Percentiles rank a stretch among this genome's conserved stretches.
phyloP scores from a whole-genome alignment of 805 yeast genomes.

The Ogataea neopini region DNA sequence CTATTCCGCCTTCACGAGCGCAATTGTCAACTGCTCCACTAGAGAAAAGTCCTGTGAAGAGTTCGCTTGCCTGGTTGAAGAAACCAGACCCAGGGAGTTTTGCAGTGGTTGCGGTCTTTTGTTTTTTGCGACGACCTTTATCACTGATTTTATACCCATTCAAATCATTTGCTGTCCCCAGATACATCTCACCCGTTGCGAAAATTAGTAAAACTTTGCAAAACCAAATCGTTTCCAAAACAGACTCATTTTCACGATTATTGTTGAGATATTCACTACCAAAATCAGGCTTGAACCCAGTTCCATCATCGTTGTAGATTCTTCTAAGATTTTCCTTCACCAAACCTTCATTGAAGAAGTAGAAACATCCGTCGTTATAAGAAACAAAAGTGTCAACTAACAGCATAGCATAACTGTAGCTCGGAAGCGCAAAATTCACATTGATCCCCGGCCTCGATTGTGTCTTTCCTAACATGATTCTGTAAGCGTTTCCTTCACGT shows the following conservation, averaged over 20 bases:
- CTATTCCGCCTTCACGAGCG: slow-evolving; percentile 79
- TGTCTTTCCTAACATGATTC: slow-evolving; percentile 66
- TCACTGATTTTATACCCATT: slow-evolving; percentile 47
- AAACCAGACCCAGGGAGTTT: slow-evolving; percentile 78
- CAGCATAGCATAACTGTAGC: slow-evolving; percentile 73
- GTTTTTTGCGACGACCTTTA: slow-evolving; percentile 24
- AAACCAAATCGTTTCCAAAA: slow-evolving; percentile 77
- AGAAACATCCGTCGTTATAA: slow-evolving; percentile 82
- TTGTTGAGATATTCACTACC: slow-evolving; percentile 26
- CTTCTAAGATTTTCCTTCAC: slow-evolving; percentile 67
- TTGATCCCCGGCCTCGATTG: slow-evolving; percentile 67
- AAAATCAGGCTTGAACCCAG: slow-evolving; percentile 31
- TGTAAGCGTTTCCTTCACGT: slow-evolving; percentile 75
- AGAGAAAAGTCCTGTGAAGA: slow-evolving; percentile 74
- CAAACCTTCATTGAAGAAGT: slow-evolving; percentile 79
- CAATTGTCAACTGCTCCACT: slow-evolving; percentile 79
- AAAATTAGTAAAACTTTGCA: slow-evolving; percentile 72
- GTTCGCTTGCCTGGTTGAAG: slow-evolving; percentile 76
- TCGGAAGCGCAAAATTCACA: slow-evolving; percentile 72
- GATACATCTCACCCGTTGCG: slow-evolving; percentile 80
- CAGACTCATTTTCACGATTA: slow-evolving; percentile 47
- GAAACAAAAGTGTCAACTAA: slow-evolving; percentile 75
- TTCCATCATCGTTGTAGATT: slow-evolving; percentile 53
- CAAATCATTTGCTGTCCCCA: slow-evolving; percentile 69
- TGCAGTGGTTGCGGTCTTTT: slow-evolving; percentile 27